phyloP scores from a whole-genome alignment of 768 basidiomycete species.

The Lactarius evosmus region DNA sequence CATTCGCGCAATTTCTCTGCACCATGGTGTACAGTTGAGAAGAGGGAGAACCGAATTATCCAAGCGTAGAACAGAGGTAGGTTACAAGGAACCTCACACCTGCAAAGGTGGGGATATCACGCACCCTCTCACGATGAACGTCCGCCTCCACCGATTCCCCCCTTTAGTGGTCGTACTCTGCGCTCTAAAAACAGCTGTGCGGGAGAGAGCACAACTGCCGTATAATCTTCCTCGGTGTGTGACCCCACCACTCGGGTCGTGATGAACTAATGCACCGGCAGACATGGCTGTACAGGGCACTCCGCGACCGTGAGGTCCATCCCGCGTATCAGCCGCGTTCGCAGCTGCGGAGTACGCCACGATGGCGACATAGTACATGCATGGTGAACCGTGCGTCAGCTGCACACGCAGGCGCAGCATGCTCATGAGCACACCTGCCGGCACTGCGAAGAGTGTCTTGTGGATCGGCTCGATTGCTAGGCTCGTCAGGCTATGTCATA shows the following conservation, averaged over 20 bases:
- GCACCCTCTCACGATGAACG: too few relatives aligned
- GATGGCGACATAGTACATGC: slow-evolving; percentile 82
- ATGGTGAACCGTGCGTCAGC: slow-evolving; percentile 56
- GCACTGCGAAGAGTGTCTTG: slow-evolving; percentile 79
- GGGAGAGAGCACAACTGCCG: too few relatives aligned
- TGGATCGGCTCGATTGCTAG: slow-evolving; percentile 76
- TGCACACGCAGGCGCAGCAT: slow-evolving; percentile 52
- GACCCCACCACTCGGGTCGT: slow-evolving; percentile 52
- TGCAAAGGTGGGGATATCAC: too few relatives aligned
- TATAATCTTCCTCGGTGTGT: too few relatives aligned
- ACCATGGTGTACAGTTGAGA: too few relatives aligned
- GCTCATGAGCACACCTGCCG: slow-evolving; percentile 64
- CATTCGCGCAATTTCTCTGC: too few relatives aligned
- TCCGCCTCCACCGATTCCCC: too few relatives aligned
- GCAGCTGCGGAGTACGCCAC: slow-evolving; percentile 48
- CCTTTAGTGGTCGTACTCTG: too few relatives aligned
- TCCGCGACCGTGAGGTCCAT: slow-evolving; percentile 51
- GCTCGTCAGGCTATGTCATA: slow-evolving; percentile 36
- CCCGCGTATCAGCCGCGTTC: slow-evolving; percentile 40
- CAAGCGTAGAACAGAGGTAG: too few relatives aligned
- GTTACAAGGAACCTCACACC: too few relatives aligned
- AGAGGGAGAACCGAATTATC: too few relatives aligned
- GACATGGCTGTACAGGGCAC: slow-evolving; percentile 59
- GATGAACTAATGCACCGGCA: slow-evolving; percentile 64
- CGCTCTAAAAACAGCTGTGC: too few relatives aligned